Percentiles rank a stretch among this genome's conserved stretches.
phyloP scores from a whole-genome alignment of 495 filamentous ascomycete genomes.

The Lasiosphaeria miniovina region DNA sequence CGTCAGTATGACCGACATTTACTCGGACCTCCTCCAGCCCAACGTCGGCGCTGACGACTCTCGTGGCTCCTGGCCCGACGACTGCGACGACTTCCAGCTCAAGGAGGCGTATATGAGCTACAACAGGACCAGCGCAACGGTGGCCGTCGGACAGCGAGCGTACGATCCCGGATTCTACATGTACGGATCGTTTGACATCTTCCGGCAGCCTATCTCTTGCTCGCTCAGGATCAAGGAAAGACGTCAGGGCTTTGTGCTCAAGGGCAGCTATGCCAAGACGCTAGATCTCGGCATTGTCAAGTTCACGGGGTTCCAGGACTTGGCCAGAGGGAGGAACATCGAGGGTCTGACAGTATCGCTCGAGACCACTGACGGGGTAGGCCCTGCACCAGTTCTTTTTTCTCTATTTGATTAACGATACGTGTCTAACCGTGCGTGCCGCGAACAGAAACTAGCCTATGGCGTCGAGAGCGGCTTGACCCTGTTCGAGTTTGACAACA shows the following conservation, averaged over 20 bases:
- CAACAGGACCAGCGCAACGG: not conserved
- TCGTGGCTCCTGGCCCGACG: not conserved
- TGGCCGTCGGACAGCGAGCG: not conserved
- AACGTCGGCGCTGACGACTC: not conserved
- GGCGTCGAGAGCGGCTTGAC: not conserved
- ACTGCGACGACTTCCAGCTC: not conserved
- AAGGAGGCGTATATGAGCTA: not conserved
- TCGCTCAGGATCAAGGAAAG: not conserved
- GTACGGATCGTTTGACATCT: not conserved
- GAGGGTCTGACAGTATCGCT: not conserved
- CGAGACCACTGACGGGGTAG: not conserved
- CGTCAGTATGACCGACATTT: not conserved
- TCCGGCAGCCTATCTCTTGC: not conserved
- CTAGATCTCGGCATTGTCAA: not conserved
- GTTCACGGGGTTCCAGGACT: not conserved
- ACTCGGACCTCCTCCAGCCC: not conserved
- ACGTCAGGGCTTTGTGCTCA: not conserved
- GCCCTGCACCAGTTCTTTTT: not conserved
- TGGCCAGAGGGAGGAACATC: not conserved
- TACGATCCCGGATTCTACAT: not conserved
- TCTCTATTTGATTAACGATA: not conserved
- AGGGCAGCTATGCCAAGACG: not conserved
- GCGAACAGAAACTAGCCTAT: not conserved
- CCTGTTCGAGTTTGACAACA: not conserved
- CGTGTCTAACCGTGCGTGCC: not conserved